phyloP scores from a whole-genome alignment of 768 basidiomycete genomes.

The Sarcodon sp. region DNA sequence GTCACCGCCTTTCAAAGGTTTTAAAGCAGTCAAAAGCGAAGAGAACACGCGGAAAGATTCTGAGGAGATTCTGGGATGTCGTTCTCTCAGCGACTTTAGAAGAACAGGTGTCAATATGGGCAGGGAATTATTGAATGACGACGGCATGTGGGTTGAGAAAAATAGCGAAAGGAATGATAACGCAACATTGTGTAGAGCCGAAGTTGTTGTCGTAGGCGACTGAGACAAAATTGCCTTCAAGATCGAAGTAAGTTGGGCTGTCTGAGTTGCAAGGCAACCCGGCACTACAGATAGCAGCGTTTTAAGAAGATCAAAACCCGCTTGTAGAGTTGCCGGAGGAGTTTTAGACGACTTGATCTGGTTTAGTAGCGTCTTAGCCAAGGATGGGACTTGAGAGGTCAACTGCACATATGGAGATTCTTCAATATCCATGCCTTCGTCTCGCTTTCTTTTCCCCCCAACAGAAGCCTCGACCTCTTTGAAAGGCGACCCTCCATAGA shows the following conservation, averaged over 20 bases:
- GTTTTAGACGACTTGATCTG: slow-evolving; percentile 82
- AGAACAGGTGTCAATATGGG: slow-evolving; percentile 60
- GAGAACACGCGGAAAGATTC: slow-evolving; percentile 86
- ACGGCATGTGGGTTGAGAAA: slow-evolving; percentile 58
- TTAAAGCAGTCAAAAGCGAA: slow-evolving; percentile 61
- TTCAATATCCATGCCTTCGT: slow-evolving; percentile 60
- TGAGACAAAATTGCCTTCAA: slow-evolving; percentile 55
- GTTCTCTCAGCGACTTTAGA: slow-evolving; percentile 62
- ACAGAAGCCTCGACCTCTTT: slow-evolving; percentile 33
- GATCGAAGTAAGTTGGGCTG: slow-evolving; percentile 47
- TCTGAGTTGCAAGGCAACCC: slow-evolving; percentile 67
- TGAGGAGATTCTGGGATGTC: slow-evolving; percentile 79
- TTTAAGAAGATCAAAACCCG: slow-evolving; percentile 72
- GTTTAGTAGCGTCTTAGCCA: slow-evolving; percentile 73
- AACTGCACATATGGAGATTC: slow-evolving; percentile 66
- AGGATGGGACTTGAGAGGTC: slow-evolving; percentile 58
- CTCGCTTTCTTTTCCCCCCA: slow-evolving; percentile 65
- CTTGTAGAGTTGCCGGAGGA: slow-evolving; percentile 62
- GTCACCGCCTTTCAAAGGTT: slow-evolving; percentile 48
- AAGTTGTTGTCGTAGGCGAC: slow-evolving; percentile 61
- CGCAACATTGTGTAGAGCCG: slow-evolving; percentile 71
- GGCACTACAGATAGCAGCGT: slow-evolving; percentile 69
- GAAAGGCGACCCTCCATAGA: slow-evolving; percentile 58
- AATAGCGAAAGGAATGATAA: slow-evolving; percentile 79
- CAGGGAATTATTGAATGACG: slow-evolving; percentile 48